These are phyloP conservation scores for Podospora sp. DNA, from an alignment of 495 filamentous ascomycete species.

Conservation along the genomic window DNA sequence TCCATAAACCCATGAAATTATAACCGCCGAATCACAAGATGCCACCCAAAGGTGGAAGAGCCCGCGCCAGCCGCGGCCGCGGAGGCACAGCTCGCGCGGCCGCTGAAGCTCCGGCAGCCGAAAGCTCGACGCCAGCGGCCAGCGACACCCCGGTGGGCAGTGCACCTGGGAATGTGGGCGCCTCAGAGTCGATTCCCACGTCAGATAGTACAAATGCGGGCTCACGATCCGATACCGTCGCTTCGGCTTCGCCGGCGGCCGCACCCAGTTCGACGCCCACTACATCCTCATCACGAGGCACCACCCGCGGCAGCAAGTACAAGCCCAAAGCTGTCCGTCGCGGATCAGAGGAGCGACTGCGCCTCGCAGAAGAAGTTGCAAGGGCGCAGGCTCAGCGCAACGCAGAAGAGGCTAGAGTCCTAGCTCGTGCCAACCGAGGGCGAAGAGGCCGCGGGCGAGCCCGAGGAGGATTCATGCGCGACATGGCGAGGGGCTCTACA, in stretches of 20 bases:
- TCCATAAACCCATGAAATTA: neutral
- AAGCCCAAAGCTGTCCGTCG: slow-evolving; percentile 48
- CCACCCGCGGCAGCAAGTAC: slow-evolving; percentile 32
- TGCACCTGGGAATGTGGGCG: neutral
- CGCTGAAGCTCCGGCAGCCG: slow-evolving; percentile 14
- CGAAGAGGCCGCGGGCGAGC: slow-evolving; percentile 45
- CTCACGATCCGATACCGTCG: neutral
- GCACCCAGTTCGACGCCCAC: slow-evolving; percentile 9
- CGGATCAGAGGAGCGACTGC: slow-evolving; percentile 45
- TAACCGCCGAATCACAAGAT: slow-evolving; percentile 11
- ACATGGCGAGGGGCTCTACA: slow-evolving; percentile 25
- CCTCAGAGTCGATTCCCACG: neutral
- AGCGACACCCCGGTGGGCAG: neutral
- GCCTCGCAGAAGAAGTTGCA: slow-evolving; percentile 41
- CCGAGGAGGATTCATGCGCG: slow-evolving; percentile 41
- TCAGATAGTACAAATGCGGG: neutral
- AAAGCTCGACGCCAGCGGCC: slow-evolving; percentile 17
- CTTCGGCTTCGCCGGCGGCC: neutral
- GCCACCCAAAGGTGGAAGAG: slow-evolving; percentile 16
- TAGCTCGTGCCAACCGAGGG: slow-evolving; percentile 27
- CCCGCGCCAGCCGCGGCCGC: slow-evolving; percentile 20
- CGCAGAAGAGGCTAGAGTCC: slow-evolving; percentile 34
- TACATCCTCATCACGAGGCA: slow-evolving; percentile 1
- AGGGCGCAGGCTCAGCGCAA: slow-evolving; percentile 37
- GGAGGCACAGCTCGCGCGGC: slow-evolving; percentile 15